A percentile compares a stretch with the other conserved stretches of the same genome.
Evolutionary conservation across 1,284 basidiomycete genomes (phyloP).

Genomic region (Cryptococcus neoformans): DNA sequence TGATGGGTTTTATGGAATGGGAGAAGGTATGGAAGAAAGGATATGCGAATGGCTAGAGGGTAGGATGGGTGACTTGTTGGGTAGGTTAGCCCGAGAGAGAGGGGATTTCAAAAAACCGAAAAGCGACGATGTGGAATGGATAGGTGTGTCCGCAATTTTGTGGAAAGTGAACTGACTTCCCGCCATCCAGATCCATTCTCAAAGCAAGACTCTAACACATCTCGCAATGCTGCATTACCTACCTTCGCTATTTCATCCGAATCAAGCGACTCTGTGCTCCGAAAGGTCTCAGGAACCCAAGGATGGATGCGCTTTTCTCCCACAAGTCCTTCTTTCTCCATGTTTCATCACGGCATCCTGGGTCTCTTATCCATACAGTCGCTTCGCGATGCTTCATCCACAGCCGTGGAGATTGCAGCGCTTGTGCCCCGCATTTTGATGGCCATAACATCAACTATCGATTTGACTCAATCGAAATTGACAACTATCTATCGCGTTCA

Average conservation of each 20-base stretch:
- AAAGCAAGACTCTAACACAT: not conserved
- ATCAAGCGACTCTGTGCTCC: constrained; percentile 3
- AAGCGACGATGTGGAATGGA: constrained; percentile 4
- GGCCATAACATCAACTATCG: constrained; percentile 28
- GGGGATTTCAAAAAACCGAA: not conserved
- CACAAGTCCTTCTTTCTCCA: constrained; percentile 13
- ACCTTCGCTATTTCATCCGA: constrained; percentile 19
- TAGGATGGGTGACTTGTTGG: constrained; percentile 26
- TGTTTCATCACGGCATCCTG: constrained; percentile 16
- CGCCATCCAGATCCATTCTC: constrained; percentile 15
- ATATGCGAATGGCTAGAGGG: constrained; percentile 52
- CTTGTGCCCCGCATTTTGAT: constrained; percentile 31
- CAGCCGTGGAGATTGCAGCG: constrained; percentile 17
- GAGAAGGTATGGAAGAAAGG: constrained; percentile 49
- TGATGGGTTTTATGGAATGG: constrained; percentile 30
- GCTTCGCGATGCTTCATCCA: constrained; percentile 6
- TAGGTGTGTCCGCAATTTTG: constrained; percentile 5
- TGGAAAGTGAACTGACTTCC: not conserved
- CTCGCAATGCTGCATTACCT: constrained; percentile 10
- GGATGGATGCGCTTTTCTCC: constrained; percentile 38
- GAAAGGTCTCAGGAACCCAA: not conserved
- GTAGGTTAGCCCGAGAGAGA: constrained; percentile 18
- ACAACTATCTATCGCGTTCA: constrained; percentile 57
- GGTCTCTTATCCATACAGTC: constrained; percentile 28
- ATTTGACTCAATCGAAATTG: constrained; percentile 21